A percentile compares a stretch with the other conserved stretches of the same genome.
Conservation (phyloP, 306 rosid species). For the Prosopis cineraria region DNA sequence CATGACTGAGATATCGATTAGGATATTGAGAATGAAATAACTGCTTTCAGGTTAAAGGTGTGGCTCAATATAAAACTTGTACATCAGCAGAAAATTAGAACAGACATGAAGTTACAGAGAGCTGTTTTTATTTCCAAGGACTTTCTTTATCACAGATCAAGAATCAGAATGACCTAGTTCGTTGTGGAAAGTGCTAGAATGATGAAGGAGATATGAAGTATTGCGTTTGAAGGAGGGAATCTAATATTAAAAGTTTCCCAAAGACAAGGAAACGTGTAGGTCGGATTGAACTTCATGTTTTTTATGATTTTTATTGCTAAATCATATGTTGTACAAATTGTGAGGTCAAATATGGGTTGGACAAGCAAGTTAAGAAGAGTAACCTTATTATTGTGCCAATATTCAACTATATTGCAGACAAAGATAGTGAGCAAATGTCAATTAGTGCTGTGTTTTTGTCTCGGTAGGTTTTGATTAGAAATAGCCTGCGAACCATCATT, state of each 20-base stretch:
- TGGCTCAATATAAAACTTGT: neutral
- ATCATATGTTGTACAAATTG: neutral
- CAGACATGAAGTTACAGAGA: neutral
- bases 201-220: slow-evolving; percentile 2
- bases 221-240: neutral
- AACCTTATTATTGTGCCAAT: neutral
- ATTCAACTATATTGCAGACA: neutral
- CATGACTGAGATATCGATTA: neutral
- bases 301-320: neutral
- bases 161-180: neutral
- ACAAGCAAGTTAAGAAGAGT: neutral
- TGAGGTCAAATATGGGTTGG: neutral
- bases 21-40: neutral
- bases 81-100: neutral
- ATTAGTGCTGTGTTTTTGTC: neutral
- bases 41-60: neutral
- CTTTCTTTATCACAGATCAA: neutral
- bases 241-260: neutral
- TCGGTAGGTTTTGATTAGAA: neutral
- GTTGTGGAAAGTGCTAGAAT: slow-evolving; percentile 32
- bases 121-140: neutral
- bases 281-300: neutral
- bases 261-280: neutral
- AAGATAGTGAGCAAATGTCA: neutral
- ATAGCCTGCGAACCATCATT: neutral